Conservation (phyloP, 208 protist genomes). For the Naegleria gruberi region DNA sequence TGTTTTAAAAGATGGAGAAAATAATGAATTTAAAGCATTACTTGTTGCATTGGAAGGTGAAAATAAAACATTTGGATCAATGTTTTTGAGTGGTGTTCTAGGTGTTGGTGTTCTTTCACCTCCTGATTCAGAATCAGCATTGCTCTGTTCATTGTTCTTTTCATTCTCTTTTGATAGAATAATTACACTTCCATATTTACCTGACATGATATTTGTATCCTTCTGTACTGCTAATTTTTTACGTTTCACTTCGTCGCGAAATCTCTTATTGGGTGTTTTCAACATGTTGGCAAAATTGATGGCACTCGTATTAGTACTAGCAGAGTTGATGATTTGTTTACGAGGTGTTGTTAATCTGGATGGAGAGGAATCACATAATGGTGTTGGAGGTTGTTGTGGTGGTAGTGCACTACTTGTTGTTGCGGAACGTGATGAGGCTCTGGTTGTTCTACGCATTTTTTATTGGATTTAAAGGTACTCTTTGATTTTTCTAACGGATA, state of each 20-base stretch:
- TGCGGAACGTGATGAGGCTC: background rate
- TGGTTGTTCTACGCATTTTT: too few relatives aligned
- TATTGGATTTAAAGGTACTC: too few relatives aligned
- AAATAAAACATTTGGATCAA: background rate
- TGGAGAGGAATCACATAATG: background rate
- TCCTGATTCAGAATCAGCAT: background rate
- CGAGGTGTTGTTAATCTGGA: background rate
- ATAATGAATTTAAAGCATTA: background rate
- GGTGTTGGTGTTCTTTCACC: background rate
- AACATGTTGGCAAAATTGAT: background rate
- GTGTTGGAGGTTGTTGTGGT: background rate
- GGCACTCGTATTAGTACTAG: too few relatives aligned
- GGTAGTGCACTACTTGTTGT: background rate
- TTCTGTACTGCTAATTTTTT: background rate
- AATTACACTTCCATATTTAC: background rate
- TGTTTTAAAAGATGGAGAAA: background rate
- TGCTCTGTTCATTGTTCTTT: too few relatives aligned
- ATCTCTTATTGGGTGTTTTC: background rate
- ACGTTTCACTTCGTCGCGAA: background rate
- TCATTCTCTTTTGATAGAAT: background rate
- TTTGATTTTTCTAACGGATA: too few relatives aligned
- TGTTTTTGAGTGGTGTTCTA: background rate
- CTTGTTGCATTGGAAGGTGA: background rate
- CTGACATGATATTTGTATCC: background rate
- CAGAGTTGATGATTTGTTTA: background rate